Base-by-base conservation (phyloP, 1,284 basidiomycete species). In the Uromyces viciae-fabae region DNA sequence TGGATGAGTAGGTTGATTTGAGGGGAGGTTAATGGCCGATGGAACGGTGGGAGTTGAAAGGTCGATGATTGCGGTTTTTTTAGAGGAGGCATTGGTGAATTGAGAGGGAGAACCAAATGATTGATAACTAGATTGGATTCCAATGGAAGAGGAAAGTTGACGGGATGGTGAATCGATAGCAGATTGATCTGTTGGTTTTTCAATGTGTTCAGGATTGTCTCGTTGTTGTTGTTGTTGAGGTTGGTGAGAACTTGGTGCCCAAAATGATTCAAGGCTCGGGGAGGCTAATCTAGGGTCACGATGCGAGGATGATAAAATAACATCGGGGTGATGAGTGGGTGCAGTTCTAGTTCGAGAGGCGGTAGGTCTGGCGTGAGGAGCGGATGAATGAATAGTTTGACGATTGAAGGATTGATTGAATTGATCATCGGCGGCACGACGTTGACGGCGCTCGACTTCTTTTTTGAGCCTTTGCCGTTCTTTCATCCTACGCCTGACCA, bases 401-500 rank as follows among this genome's bases (percentile, higher is more conserved):
- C 75, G 78, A 46, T 33, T 40, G 40, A 58, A 66, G 25, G 81
- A 52, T 58, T 62, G 43, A 17, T 36, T 17, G 15, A 62, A 58
- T 43, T 49, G 38, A 33, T 82, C 81, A 40, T 81, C 82, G 19
- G 66, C 66, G 0, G 75, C 69, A 36, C 81, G 78, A 74, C 82
- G 82, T 52, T 62, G 52, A 28, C 64, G 54, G 3, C 62, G 66
- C 43, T 64, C 64, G 81, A 31, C 9, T 83, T 82, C 49, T 22
- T 80, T 84, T 82, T 86, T 86, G 62, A 86, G 85, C 40, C 84
- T 82, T 76, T 85, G 84, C 19, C 89, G 84, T 75, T 88, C 88
- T 82, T 87, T 87, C 85, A 88, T 88, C 38, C 89, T 84, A 56
- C 87, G 85, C 49, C 88, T 85, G 78, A 90, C 88, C 11, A 90